A percentile compares a stretch with the other conserved stretches of the same genome.
phyloP scores from a whole-genome alignment of 441 rosid genomes.

The Euphorbia schlechtendalii region DNA sequence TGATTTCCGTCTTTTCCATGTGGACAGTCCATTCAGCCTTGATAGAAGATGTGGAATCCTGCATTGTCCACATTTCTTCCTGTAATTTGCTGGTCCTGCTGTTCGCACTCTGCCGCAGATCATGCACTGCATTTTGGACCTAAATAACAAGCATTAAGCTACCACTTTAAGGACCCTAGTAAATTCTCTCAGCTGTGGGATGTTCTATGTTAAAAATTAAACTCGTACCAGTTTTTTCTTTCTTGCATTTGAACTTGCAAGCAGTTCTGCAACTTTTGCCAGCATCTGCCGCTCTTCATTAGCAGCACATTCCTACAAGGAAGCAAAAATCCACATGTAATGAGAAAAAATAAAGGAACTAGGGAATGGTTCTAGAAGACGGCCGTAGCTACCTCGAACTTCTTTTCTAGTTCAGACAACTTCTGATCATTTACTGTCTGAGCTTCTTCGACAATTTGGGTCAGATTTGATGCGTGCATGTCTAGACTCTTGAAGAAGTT shows the following conservation, averaged over 20 bases:
- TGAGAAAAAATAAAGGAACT: background rate
- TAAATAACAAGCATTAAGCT: slow-evolving; percentile 22
- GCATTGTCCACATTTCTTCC: slow-evolving; percentile 91
- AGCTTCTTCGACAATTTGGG: slow-evolving; percentile 71
- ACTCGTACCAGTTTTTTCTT: slow-evolving; percentile 66
- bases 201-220: slow-evolving; percentile 1
- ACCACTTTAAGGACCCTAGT: background rate
- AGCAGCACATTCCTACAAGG: slow-evolving; percentile 59
- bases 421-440: slow-evolving; percentile 70
- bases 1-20: slow-evolving; percentile 75
- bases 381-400: slow-evolving; percentile 67
- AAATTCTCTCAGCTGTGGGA: background rate
- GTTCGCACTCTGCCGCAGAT: slow-evolving; percentile 72
- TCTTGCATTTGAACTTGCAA: slow-evolving; percentile 70
- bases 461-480: slow-evolving; percentile 61
- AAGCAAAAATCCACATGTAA: slow-evolving; percentile 8
- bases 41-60: slow-evolving; percentile 65
- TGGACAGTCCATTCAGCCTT: slow-evolving; percentile 73
- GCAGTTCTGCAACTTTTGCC: slow-evolving; percentile 84
- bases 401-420: slow-evolving; percentile 71
- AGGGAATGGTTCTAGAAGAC: slow-evolving; percentile 9
- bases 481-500: slow-evolving; percentile 71
- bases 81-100: slow-evolving; percentile 67
- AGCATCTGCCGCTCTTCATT: slow-evolving; percentile 77
- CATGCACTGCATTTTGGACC: slow-evolving; percentile 91